A percentile compares a stretch with the other conserved stretches of the same genome.
These are phyloP conservation scores for Chlorella sp. DNA, from an alignment of 139 green algal species.

Conservation along the genomic window DNA sequence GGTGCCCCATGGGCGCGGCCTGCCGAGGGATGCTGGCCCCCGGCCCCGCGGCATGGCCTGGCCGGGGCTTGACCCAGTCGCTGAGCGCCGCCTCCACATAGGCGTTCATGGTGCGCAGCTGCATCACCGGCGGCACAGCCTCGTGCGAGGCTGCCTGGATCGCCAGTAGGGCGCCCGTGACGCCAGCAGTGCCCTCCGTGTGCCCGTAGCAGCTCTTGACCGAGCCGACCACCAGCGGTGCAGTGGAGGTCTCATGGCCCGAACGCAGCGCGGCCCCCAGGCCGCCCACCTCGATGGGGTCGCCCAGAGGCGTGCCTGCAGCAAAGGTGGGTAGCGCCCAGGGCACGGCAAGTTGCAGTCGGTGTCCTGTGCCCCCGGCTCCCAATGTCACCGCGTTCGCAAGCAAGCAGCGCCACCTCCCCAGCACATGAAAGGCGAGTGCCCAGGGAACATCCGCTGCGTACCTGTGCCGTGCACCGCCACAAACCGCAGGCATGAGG, in stretches of 20 bases:
- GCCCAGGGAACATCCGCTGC: neutral
- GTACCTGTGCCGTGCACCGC: constrained; percentile 55
- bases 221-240: neutral
- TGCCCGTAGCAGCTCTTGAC: constrained; percentile 61
- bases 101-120: constrained; percentile 72
- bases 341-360: neutral
- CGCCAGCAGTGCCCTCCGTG: constrained; percentile 57
- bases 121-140: constrained; percentile 38
- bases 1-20: neutral
- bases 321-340: neutral
- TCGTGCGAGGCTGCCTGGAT: constrained; percentile 3
- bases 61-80: neutral
- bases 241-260: neutral
- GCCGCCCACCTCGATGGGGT: constrained; percentile 50
- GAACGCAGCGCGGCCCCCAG: neutral
- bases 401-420: too few relatives aligned
- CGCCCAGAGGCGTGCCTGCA: constrained; percentile 41
- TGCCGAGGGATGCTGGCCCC: neutral
- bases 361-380: neutral
- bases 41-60: neutral
- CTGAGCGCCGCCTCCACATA: constrained; percentile 41
- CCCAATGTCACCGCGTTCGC: too few relatives aligned
- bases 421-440: neutral
- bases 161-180: constrained; percentile 69
- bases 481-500: neutral